A percentile compares a stretch with the other conserved stretches of the same genome.
These are phyloP conservation scores for Plectranthus barbatus DNA, from an alignment of 257 asterid genomes.

Conservation along the genomic window DNA sequence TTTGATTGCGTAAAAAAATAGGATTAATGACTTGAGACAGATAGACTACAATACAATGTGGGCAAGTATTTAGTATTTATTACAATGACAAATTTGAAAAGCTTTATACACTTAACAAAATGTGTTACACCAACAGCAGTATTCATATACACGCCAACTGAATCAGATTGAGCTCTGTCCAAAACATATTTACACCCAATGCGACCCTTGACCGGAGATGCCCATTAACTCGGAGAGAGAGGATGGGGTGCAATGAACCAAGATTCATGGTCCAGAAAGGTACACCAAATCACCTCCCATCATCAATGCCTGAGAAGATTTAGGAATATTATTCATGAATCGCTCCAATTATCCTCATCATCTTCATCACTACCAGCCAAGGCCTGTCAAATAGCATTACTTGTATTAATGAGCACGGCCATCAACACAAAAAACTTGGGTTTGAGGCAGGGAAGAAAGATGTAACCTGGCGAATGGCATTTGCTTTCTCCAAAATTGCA, in stretches of 20 bases:
- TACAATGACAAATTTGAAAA: conserved; percentile 7
- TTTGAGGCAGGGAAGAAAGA: background rate
- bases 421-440: background rate
- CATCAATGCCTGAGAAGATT: background rate
- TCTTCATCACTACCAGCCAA: conserved; percentile 87
- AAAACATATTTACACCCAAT: conserved; percentile 16
- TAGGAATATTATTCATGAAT: conserved; percentile 32
- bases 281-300: conserved; percentile 7
- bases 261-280: background rate
- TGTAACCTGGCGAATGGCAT: conserved; percentile 77
- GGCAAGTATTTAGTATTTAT: conserved; percentile 5
- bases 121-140: conserved; percentile 15
- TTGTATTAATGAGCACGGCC: conserved; percentile 6
- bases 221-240: conserved; percentile 1
- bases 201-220: background rate
- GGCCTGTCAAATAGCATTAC: conserved; percentile 43
- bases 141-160: conserved; percentile 15
- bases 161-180: conserved; percentile 3
- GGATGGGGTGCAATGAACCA: background rate
- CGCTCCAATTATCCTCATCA: conserved; percentile 79
- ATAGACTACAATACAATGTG: too few species aligned
- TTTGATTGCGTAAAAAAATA: too few species aligned
- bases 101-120: conserved; percentile 16
- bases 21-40: too few species aligned
- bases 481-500: conserved; percentile 88